Evolutionary conservation across 2,329 filamentous ascomycete genomes (phyloP), one percentile per base, ranked within the genome.

Genomic region (Magnaporthales sp.): DNA sequence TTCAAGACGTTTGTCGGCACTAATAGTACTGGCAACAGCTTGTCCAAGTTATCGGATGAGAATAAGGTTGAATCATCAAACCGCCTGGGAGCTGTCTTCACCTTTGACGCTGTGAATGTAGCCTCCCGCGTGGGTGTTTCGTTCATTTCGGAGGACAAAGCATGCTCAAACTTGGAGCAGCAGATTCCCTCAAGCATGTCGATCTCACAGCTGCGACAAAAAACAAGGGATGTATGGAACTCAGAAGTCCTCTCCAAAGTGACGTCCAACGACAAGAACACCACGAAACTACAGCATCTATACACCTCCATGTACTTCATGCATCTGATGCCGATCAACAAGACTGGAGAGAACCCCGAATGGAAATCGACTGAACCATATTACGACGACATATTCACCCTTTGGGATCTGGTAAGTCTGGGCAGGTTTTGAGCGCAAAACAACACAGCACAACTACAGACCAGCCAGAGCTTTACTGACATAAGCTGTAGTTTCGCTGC

Each of bases 271-370:
- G 84, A 85, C 63, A 83, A 80, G 7, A 69, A 89, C 71, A 72
- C 75, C 15, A 82, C 80, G 0, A 87, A 85, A 62, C 77, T 90
- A 8, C 78, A 82, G 64, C 78, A 90, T 30, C 78, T 92, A 2
- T 92, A 92, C 76, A 85, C 85, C 0, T 87, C 86, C 0, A 73
- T 92, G 38, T 91, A 91, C 72, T 88, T 89, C 70, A 89, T 89
- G 84, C 84, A 87, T 67, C 75, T 91, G 11, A 83, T 91, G 46
- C 89, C 89, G 0, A 88, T 87, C 0, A 90, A 91, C 72, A 85
- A 87, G 68, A 91, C 88, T 0, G 88, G 87, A 0, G 89, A 91
- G 73, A 92, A 91, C 68, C 88, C 89, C 0, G 75, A 81, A 0
- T 91, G 89, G 89, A 73, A 77, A 1, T 88, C 86, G 1, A 71